A percentile compares a stretch with the other conserved stretches of the same genome.
Evolutionary conservation across 495 filamentous ascomycete species (phyloP).

Genomic region (Chaetomium tenue): DNA sequence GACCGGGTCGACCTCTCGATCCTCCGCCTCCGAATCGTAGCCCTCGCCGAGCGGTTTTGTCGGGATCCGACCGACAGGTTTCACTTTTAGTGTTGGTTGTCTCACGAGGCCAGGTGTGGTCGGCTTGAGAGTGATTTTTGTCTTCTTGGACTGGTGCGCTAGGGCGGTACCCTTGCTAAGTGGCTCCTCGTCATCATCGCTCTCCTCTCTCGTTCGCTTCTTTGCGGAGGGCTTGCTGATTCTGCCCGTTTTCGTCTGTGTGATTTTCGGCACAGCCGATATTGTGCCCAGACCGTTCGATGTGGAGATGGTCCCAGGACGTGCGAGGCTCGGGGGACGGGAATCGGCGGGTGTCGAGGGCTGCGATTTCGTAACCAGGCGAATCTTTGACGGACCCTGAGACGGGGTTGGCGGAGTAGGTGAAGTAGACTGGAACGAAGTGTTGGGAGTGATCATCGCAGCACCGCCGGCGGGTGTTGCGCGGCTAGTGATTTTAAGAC

Average conservation of each 20-base stretch:
- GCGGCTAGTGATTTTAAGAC: constrained; percentile 28
- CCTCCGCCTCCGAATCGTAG: constrained; percentile 95
- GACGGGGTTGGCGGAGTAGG: constrained; percentile 40
- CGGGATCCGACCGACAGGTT: constrained; percentile 52
- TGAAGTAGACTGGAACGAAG: constrained; percentile 27
- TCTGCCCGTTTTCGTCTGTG: constrained; percentile 51
- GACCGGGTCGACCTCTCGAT: constrained; percentile 78
- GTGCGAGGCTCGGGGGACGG: constrained; percentile 18
- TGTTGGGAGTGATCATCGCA: too few relatives aligned
- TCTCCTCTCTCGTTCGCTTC: constrained; percentile 42
- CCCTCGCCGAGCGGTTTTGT: constrained; percentile 73
- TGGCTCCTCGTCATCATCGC: constrained; percentile 46
- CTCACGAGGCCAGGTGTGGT: constrained; percentile 30
- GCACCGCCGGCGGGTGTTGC: constrained; percentile 6
- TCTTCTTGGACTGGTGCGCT: constrained; percentile 40
- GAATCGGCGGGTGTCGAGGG: constrained; percentile 47
- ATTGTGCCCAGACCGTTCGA: constrained; percentile 1
- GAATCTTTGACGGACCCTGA: constrained; percentile 48
- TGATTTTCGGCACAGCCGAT: constrained; percentile 26
- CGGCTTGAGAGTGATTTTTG: constrained; percentile 41
- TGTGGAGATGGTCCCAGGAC: constrained; percentile 1
- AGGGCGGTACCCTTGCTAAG: constrained; percentile 30
- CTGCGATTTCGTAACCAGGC: constrained; percentile 48
- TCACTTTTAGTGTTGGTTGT: constrained; percentile 42
- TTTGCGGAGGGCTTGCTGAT: constrained; percentile 50